Evolutionary conservation across 2,329 filamentous ascomycete species (phyloP).

Genomic region (Fusarium sp.): DNA sequence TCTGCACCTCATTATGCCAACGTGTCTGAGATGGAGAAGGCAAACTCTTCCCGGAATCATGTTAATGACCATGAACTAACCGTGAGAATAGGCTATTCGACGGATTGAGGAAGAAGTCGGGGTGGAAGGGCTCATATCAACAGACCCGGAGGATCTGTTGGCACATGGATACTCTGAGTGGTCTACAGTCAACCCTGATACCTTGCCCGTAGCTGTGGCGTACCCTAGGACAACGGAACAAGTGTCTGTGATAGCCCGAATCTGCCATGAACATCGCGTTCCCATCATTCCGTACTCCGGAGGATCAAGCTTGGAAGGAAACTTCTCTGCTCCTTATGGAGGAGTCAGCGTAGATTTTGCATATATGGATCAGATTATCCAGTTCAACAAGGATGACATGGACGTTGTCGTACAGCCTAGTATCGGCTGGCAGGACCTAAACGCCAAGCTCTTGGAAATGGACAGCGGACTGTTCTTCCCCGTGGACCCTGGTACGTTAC

Average conservation of each 20-base stretch:
- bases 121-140: constrained; percentile 70
- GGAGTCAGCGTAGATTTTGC: constrained; percentile 92
- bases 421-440: constrained; percentile 92
- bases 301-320: constrained; percentile 87
- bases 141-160: constrained; percentile 70
- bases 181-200: constrained; percentile 71
- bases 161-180: constrained; percentile 76
- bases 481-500: constrained; percentile 77
- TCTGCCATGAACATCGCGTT: constrained; percentile 82
- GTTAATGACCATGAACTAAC: constrained; percentile 16
- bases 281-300: constrained; percentile 91
- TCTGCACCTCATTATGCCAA: constrained; percentile 55
- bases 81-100: constrained; percentile 60
- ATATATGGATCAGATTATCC: constrained; percentile 84
- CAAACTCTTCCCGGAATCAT: constrained; percentile 36
- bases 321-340: constrained; percentile 88
- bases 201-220: constrained; percentile 71
- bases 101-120: constrained; percentile 65
- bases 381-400: constrained; percentile 88
- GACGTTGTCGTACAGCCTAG: constrained; percentile 92
- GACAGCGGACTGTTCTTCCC: constrained; percentile 88
- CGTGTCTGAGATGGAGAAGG: constrained; percentile 58
- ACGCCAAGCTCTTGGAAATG: constrained; percentile 75
- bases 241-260: constrained; percentile 69
- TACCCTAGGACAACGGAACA: constrained; percentile 72